Base-by-base conservation (phyloP, 176 grass and related monocot species). In the Tillandsia fasciculata region DNA sequence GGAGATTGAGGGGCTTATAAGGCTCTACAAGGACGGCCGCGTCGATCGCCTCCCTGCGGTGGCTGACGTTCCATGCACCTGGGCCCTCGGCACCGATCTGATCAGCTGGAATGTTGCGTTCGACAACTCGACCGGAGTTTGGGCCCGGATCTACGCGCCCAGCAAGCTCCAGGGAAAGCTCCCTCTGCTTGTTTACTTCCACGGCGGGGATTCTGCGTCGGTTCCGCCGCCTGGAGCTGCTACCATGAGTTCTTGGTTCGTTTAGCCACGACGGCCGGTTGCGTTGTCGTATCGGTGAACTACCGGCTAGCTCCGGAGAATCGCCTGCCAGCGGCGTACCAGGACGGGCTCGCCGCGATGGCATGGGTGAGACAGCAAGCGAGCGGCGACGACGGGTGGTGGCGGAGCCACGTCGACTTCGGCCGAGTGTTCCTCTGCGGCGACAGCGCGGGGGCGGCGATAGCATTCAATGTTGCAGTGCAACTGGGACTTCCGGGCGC, bases 191-290 rank as follows among this genome's bases (percentile, higher is more conserved):
- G 72, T 99, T 1, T 99, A 99, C 86, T 99, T 99, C 76, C 94
- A 99, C 71, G 94, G 94, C 49, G 94, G 94, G 94, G 94, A 2
- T 93, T 99, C 83, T 93, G 87, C 69, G 89, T 99, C 9, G 89
- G 89, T 20, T 99, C 94, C 28, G 87, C 89, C 0, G 52, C 87
- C 12, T 99, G 94, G 93, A 83, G 93, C 76, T 92, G 89, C 79
- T 97, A 97, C 84, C 93, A 97, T 70, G 84, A 97, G 82, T 97
- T 97, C 84, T 64, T 90, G 9, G 67, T 72, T 10, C 84, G 51
- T 26, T 48, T 92, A 18, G 70, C 86, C 29, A 74, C 71, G n/a
- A 61, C 53, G 11, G 79, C 79, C 8, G 64, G 73, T 2, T 97
- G 89, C 80, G 79, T 87, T 54, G 69, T 97, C 1, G 50, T 92